Evolutionary conservation across 2,329 filamentous ascomycete genomes (phyloP).

Genomic region (Aspergillus thermomutatus): DNA sequence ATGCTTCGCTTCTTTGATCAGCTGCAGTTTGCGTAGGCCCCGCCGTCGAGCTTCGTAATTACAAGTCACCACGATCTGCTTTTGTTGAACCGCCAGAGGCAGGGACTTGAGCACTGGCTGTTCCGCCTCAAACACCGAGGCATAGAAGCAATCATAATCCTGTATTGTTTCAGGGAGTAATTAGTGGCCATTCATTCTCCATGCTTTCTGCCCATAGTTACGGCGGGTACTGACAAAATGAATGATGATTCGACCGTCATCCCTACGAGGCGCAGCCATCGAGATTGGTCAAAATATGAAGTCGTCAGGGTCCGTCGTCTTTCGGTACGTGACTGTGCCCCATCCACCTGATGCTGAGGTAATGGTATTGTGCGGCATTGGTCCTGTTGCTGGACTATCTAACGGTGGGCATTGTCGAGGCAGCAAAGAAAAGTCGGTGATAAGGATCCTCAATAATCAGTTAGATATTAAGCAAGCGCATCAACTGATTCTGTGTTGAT

Average conservation of each 20-base stretch:
- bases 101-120: conserved; percentile 68
- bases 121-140: conserved; percentile 80
- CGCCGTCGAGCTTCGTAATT: conserved; percentile 84
- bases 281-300: conserved; percentile 4
- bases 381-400: background rate
- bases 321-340: background rate
- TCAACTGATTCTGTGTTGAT: background rate
- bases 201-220: background rate
- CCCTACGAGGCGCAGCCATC: conserved; percentile 36
- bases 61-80: conserved; percentile 88
- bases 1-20: conserved; percentile 75
- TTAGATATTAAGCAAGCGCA: background rate
- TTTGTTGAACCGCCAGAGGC: conserved; percentile 84
- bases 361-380: background rate
- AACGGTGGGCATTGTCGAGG: background rate
- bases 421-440: background rate
- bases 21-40: conserved; percentile 70
- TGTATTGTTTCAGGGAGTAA: conserved; percentile 13
- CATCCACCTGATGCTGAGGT: background rate
- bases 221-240: conserved; percentile 65
- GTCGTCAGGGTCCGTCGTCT: background rate
- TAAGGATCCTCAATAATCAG: background rate
- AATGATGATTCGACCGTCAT: conserved; percentile 67
- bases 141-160: conserved; percentile 77
- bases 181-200: background rate